These are phyloP conservation scores for Pleurotus tuoliensis DNA, from an alignment of 768 basidiomycete genomes.

Conservation along the genomic window DNA sequence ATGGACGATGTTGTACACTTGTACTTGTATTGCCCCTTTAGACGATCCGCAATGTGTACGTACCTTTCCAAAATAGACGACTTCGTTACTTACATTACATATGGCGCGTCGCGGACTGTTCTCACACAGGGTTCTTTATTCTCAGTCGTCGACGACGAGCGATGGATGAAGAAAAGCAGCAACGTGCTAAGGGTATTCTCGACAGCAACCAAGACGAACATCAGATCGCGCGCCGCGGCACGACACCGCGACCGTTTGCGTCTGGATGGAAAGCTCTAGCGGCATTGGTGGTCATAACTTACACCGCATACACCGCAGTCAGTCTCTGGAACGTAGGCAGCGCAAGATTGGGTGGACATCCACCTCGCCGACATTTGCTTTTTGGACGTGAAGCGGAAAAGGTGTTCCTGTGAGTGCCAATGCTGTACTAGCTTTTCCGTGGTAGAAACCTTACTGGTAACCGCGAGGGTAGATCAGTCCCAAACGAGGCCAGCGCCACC, in stretches of 20 bases:
- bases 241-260: background rate
- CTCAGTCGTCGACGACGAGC: background rate
- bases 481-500: slow-evolving; percentile 45
- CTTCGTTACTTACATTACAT: background rate
- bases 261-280: background rate
- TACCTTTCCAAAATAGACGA: background rate
- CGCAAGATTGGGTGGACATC: background rate
- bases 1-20: no score
- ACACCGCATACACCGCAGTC: background rate
- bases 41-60: no score
- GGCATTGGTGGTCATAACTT: background rate
- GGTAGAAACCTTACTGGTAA: slow-evolving; percentile 36
- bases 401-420: background rate
- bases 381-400: slow-evolving; percentile 5
- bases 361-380: background rate
- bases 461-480: slow-evolving; percentile 37
- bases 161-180: slow-evolving; percentile 4
- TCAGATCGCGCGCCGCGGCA: no score
- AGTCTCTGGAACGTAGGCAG: background rate
- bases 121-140: background rate
- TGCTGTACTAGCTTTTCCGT: background rate
- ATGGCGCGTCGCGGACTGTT: background rate
- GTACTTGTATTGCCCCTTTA: no score
- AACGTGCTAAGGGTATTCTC: background rate
- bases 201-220: no score